Evolutionary conservation across 257 asterid genomes (phyloP), one percentile per base, ranked within the genome.

Genomic region (Marsdenia floribunda): DNA sequence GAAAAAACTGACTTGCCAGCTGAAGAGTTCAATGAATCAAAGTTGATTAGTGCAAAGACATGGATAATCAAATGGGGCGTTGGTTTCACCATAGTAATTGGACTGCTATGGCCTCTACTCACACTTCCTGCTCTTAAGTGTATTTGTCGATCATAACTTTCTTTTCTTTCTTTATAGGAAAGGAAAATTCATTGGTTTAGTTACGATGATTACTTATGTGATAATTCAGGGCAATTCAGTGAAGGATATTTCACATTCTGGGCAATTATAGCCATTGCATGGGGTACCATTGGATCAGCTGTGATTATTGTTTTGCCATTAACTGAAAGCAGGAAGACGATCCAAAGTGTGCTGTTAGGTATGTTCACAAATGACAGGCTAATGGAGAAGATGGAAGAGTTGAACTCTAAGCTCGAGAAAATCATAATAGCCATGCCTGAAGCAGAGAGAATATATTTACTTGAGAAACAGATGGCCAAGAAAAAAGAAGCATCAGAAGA

Each of bases 11-110:
- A 88, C 33, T 21, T 90, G 42, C 76, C 90, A 15, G 77, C 37
- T 1, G 96, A 89, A 8, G 98, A 93, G 79, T 88, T 86, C 73
- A 80, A 72, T 79, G 97, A 93, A 83, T 91, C 87, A 72, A 93
- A 87, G 83, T 82, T 90, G 74, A 80, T 63, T 3, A 68, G 79
- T 11, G 93, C 98, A 21, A 93, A 85, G 82, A 76, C 81, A 55
- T 91, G 97, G 97, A 91, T 93, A 67, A 63, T 93, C 68, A 91
- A 86, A 85, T 90, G 98, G 98, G 98, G 97, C 6, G 80, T 90
- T 76, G 91, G 97, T 53, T 90, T 93, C 77, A 90, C 97, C 26
- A 0, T 85, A 33, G 78, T 88, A n/a, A 93, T 93, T 75, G 90
- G 77, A 52, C 78, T 93, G 11, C 33, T 91, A 10, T 93, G 98